Evolutionary conservation across 345 rosid genomes (phyloP).

Genomic region (Arabis hirsuta): DNA sequence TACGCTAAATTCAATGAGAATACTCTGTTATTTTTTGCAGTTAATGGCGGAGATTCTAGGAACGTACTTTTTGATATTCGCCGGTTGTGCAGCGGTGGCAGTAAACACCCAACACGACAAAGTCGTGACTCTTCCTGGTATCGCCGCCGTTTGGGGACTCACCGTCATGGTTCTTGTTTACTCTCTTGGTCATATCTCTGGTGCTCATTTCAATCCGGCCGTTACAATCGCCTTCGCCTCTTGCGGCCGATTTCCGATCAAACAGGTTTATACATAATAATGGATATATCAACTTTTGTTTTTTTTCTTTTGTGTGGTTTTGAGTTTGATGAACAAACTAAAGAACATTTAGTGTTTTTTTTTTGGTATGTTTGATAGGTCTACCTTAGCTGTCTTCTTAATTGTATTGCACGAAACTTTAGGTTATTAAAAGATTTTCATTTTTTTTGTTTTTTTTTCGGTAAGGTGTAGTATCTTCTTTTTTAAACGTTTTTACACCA

Average conservation of each 20-base stretch:
- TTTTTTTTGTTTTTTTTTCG: neutral
- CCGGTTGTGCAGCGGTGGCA: conserved; percentile 83
- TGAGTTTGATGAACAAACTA: conserved; percentile 39
- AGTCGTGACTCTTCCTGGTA: conserved; percentile 73
- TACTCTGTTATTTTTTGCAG: conserved; percentile 45
- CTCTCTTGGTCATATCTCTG: conserved; percentile 93
- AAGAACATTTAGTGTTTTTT: conserved; percentile 17
- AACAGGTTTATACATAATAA: conserved; percentile 52
- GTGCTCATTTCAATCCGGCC: conserved; percentile 96
- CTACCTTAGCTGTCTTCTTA: conserved; percentile 27
- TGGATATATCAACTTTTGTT: conserved; percentile 1
- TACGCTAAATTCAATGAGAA: too few species aligned
- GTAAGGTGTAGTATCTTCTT: neutral
- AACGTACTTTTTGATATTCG: conserved; percentile 88
- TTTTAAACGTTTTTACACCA: too few species aligned
- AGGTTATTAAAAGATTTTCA: neutral
- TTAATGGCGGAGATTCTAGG: conserved; percentile 77
- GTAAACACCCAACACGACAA: conserved; percentile 67
- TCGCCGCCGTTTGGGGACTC: conserved; percentile 86
- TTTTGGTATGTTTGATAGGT: conserved; percentile 5
- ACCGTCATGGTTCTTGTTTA: conserved; percentile 84
- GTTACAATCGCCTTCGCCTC: conserved; percentile 93
- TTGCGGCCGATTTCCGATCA: conserved; percentile 78
- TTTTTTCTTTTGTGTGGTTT: conserved; percentile 7
- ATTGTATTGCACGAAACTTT: conserved; percentile 38